These are phyloP conservation scores for Xylaria sp. DNA, from an alignment of 2,329 filamentous ascomycete species.

Conservation along the genomic window DNA sequence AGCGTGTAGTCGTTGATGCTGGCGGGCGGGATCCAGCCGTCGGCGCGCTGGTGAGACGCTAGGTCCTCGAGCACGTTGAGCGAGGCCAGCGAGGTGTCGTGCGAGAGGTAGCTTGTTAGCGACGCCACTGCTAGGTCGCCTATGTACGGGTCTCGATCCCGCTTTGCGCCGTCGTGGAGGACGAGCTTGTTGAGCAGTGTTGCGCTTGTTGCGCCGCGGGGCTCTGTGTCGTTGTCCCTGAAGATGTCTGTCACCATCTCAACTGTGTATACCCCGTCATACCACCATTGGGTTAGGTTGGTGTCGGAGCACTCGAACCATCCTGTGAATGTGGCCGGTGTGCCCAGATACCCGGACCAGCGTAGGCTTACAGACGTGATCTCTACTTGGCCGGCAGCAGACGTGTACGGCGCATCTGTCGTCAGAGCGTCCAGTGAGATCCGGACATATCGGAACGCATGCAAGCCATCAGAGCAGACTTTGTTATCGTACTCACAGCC, in stretches of 20 bases:
- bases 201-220: slow-evolving; percentile 55
- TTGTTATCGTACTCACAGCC: slow-evolving; percentile 56
- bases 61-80: slow-evolving; percentile 62
- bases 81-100: slow-evolving; percentile 54
- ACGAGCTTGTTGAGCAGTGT: slow-evolving; percentile 58
- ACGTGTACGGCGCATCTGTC: slow-evolving; percentile 57
- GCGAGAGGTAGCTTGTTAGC: slow-evolving; percentile 60
- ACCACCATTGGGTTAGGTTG: slow-evolving; percentile 63
- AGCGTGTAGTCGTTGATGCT: slow-evolving; percentile 62
- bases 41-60: slow-evolving; percentile 58
- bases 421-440: slow-evolving; percentile 58
- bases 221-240: slow-evolving; percentile 59
- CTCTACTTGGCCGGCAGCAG: slow-evolving; percentile 54
- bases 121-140: slow-evolving; percentile 62
- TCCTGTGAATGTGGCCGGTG: slow-evolving; percentile 59
- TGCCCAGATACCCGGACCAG: slow-evolving; percentile 59
- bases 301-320: slow-evolving; percentile 64
- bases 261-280: slow-evolving; percentile 62
- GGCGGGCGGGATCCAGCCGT: slow-evolving; percentile 65
- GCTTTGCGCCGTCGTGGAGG: slow-evolving; percentile 61
- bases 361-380: slow-evolving; percentile 57
- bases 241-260: slow-evolving; percentile 61
- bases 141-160: slow-evolving; percentile 64
- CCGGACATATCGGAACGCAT: slow-evolving; percentile 63
- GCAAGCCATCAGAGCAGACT: slow-evolving; percentile 63